Evolutionary conservation across 2,329 filamentous ascomycete genomes (phyloP).

Genomic region (Fusarium secorum): DNA sequence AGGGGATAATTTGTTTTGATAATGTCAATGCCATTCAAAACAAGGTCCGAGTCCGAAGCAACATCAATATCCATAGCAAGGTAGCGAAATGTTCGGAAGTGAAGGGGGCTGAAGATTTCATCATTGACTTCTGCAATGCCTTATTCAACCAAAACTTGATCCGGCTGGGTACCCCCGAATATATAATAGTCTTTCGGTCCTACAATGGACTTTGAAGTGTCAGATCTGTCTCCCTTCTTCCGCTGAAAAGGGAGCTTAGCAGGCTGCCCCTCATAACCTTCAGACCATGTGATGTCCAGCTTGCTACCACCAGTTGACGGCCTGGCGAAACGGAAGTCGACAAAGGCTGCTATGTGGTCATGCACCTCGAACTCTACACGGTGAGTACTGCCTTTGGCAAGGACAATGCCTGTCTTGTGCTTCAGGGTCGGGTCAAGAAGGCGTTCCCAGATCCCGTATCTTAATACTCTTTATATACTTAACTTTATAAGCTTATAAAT

Average conservation of each 20-base stretch:
- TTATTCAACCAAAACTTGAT: background rate
- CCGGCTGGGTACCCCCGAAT: fast-evolving
- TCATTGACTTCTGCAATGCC: background rate
- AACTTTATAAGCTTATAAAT: no score
- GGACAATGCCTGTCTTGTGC: background rate
- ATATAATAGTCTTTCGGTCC: background rate
- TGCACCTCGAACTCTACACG: background rate
- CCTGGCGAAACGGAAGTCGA: background rate
- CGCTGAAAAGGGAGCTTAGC: background rate
- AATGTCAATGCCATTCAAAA: background rate
- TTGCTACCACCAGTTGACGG: background rate
- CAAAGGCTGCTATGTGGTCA: background rate
- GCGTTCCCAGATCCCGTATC: background rate
- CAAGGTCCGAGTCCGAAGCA: background rate
- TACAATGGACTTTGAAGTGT: background rate
- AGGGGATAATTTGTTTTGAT: background rate
- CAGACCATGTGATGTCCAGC: background rate
- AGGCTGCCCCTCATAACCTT: background rate
- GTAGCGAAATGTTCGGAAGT: background rate
- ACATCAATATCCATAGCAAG: background rate
- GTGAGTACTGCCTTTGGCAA: background rate
- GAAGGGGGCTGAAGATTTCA: background rate
- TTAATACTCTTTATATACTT: no score
- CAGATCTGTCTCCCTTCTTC: background rate
- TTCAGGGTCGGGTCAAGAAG: background rate